Percentiles rank a stretch among this genome's conserved stretches.
Conservation (phyloP, 75 land plant genomes). For the Cryptomeria japonica region DNA sequence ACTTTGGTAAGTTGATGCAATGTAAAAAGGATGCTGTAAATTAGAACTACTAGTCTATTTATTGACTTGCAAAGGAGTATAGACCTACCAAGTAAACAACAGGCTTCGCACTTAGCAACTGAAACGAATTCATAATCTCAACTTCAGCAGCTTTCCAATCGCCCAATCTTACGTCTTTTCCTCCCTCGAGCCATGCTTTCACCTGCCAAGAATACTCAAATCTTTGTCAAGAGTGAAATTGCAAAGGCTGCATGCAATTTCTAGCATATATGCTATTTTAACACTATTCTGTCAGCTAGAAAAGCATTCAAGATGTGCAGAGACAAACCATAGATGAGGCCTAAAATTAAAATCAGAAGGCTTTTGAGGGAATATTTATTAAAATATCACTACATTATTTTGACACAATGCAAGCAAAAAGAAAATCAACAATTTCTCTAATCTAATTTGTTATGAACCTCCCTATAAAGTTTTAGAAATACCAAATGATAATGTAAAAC, state of each 20-base stretch:
- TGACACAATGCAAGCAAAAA: too few relatives aligned
- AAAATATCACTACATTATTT: too few relatives aligned
- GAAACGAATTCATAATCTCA: constrained; percentile 93
- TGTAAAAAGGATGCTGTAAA: background rate
- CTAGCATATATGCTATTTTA: background rate
- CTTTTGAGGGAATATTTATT: too few relatives aligned
- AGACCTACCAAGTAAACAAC: constrained; percentile 91
- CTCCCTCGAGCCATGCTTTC: constrained; percentile 71
- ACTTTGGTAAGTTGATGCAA: background rate
- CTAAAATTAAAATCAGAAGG: background rate
- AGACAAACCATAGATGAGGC: background rate
- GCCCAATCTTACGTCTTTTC: constrained; percentile 92
- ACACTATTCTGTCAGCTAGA: background rate
- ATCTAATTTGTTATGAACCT: too few relatives aligned
- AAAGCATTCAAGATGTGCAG: background rate
- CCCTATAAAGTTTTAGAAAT: too few relatives aligned
- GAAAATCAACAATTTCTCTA: too few relatives aligned
- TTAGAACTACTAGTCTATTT: background rate
- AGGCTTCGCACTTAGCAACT: constrained; percentile 92
- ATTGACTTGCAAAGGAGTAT: background rate
- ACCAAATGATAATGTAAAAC: too few relatives aligned
- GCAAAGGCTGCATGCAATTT: background rate
- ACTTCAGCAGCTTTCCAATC: constrained; percentile 99
- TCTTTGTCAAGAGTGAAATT: background rate
- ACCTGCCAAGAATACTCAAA: constrained; percentile 43